phyloP scores from a whole-genome alignment of 805 yeast genomes.

The Metschnikowia similis region DNA sequence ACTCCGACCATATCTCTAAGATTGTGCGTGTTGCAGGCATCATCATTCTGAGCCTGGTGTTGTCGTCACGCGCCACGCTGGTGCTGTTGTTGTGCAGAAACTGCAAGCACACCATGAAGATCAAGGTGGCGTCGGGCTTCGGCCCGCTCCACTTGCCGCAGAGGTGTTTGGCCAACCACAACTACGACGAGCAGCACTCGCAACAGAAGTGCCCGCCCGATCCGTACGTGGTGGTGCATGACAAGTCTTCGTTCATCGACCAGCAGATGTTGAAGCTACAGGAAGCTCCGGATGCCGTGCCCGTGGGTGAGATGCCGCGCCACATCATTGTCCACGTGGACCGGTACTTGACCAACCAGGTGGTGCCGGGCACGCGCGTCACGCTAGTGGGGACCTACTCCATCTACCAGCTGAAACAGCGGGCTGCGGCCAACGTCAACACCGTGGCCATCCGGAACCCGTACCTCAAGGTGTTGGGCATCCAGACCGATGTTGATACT shows the following conservation, averaged over 20 bases:
- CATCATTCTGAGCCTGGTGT: constrained; percentile 83
- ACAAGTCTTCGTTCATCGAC: constrained; percentile 87
- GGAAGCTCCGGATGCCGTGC: constrained; percentile 98
- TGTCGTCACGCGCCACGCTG: constrained; percentile 80
- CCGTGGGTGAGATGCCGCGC: constrained; percentile 98
- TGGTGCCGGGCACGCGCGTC: constrained; percentile 93
- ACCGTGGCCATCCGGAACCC: constrained; percentile 94
- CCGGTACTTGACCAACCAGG: constrained; percentile 81
- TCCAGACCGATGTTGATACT: constrained; percentile 76
- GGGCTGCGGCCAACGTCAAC: constrained; percentile 28
- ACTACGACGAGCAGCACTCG: constrained; percentile 40
- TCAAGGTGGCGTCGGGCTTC: constrained; percentile 63
- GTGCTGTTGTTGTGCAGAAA: constrained; percentile 82
- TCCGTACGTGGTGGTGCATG: constrained; percentile 91
- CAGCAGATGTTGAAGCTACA: constrained; percentile 92
- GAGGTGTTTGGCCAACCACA: constrained; percentile 49
- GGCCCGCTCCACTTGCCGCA: constrained; percentile 68
- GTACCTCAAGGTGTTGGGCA: constrained; percentile 80
- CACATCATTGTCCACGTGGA: constrained; percentile 85
- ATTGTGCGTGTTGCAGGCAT: constrained; percentile 91
- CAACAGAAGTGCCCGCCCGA: constrained; percentile 75
- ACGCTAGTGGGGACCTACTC: constrained; percentile 91
- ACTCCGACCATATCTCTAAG: constrained; percentile 83
- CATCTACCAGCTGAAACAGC: constrained; percentile 70
- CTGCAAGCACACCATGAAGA: constrained; percentile 74